Percentiles rank a stretch among this genome's conserved stretches.
Conservation (phyloP, 1,139 yeast species). For the Geotrichum klebahnii region DNA sequence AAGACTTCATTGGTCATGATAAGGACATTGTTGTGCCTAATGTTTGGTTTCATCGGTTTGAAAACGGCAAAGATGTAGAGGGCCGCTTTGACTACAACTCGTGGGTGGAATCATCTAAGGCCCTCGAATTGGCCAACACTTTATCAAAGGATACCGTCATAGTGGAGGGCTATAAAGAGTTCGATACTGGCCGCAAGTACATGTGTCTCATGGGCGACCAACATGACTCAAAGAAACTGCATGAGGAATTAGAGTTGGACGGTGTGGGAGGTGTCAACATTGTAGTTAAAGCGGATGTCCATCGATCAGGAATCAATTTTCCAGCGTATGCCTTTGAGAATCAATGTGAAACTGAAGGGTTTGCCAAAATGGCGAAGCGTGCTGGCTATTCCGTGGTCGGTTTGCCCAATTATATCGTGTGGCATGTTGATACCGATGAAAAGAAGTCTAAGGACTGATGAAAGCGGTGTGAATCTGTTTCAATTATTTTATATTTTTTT, state of each 20-base stretch:
- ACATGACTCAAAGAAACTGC: constrained; percentile 57
- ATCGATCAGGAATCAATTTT: constrained; percentile 77
- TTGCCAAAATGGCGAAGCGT: constrained; percentile 77
- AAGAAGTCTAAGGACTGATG: constrained; percentile 15
- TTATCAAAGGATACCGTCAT: constrained; percentile 80
- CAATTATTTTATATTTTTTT: no score
- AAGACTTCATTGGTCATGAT: constrained; percentile 68
- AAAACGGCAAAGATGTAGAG: constrained; percentile 63
- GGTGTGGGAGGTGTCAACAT: constrained; percentile 92
- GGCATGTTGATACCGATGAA: constrained; percentile 47
- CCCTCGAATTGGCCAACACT: constrained; percentile 58
- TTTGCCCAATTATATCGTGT: constrained; percentile 79
- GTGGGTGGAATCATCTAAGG: constrained; percentile 78
- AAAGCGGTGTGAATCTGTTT: no score
- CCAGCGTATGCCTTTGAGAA: constrained; percentile 85
- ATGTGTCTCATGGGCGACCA: constrained; percentile 68
- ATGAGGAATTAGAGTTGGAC: constrained; percentile 68
- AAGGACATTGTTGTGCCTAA: constrained; percentile 85
- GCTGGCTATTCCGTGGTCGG: constrained; percentile 85
- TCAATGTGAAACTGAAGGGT: constrained; percentile 88
- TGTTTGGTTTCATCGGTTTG: constrained; percentile 83
- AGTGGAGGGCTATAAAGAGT: constrained; percentile 88
- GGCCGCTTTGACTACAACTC: constrained; percentile 86
- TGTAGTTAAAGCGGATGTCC: constrained; percentile 72
- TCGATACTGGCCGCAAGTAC: constrained; percentile 84